phyloP scores from a whole-genome alignment of 2,329 filamentous ascomycete species.

The Colletotrichum phormii region DNA sequence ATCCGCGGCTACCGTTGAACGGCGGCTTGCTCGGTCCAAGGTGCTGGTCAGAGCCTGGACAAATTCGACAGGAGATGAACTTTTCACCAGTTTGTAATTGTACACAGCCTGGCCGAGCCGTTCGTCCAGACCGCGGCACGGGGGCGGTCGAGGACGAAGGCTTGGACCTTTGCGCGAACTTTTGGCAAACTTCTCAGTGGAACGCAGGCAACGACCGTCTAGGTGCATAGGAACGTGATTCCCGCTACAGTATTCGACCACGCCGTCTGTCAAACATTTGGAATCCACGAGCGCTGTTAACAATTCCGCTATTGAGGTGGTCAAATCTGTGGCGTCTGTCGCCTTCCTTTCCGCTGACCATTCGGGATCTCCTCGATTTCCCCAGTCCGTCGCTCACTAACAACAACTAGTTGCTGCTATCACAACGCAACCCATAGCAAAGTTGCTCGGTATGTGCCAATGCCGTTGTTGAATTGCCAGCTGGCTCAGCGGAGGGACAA shows the following conservation, averaged over 20 bases:
- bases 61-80: not conserved
- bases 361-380: not conserved
- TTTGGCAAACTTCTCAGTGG: not conserved
- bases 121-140: not conserved
- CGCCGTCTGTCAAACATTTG: constrained; percentile 4
- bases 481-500: not conserved
- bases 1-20: not conserved
- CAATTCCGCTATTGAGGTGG: not conserved
- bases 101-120: not conserved
- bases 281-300: not conserved
- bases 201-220: not conserved
- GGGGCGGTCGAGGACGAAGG: not conserved
- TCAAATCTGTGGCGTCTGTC: not conserved
- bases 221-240: constrained; percentile 8
- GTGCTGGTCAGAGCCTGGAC: not conserved
- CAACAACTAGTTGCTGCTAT: not conserved
- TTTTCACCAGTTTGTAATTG: not conserved
- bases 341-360: constrained; percentile 18
- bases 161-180: not conserved
- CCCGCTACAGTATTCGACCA: not conserved
- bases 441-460: not conserved
- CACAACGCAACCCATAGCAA: not conserved
- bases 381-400: not conserved
- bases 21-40: constrained; percentile 15
- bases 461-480: not conserved